Evolutionary conservation across 352 stramenopile genomes (phyloP).

Genomic region (Thalassiosira exigua): DNA sequence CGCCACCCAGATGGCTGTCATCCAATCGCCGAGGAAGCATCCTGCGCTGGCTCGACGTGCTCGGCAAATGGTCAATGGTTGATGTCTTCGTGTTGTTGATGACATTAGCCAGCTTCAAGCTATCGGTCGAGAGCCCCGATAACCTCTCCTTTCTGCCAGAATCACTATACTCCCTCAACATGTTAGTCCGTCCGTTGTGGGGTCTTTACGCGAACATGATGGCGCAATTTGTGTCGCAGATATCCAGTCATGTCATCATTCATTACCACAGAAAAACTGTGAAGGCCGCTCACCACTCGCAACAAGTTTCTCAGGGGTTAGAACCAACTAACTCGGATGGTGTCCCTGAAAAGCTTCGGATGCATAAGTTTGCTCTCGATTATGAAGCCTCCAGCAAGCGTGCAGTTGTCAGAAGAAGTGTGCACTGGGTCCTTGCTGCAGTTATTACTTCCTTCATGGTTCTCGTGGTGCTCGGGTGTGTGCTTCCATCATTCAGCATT

Average conservation of each 20-base stretch:
- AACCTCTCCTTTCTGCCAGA: conserved; percentile 69
- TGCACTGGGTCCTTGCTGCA: conserved; percentile 40
- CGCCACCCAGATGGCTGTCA: conserved; percentile 59
- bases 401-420: conserved; percentile 36
- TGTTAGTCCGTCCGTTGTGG: conserved; percentile 80
- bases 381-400: conserved; percentile 55
- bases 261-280: conserved; percentile 77
- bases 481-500: conserved; percentile 69
- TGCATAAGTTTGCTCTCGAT: conserved; percentile 60
- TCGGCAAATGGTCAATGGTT: conserved; percentile 84
- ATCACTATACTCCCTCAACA: conserved; percentile 73
- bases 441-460: conserved; percentile 38
- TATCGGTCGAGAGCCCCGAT: conserved; percentile 67
- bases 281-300: conserved; percentile 5
- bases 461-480: conserved; percentile 71
- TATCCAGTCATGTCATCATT: conserved; percentile 83
- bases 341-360: conserved; percentile 29
- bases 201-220: conserved; percentile 84
- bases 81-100: conserved; percentile 84
- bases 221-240: conserved; percentile 78
- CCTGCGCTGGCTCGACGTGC: conserved; percentile 75
- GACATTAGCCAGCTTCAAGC: conserved; percentile 65
- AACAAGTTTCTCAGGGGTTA: conserved; percentile 48
- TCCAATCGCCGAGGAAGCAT: conserved; percentile 68
- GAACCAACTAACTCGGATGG: not conserved